Base-by-base conservation (phyloP, 2,329 filamentous ascomycete species). In the Fusarium sulawesiense region DNA sequence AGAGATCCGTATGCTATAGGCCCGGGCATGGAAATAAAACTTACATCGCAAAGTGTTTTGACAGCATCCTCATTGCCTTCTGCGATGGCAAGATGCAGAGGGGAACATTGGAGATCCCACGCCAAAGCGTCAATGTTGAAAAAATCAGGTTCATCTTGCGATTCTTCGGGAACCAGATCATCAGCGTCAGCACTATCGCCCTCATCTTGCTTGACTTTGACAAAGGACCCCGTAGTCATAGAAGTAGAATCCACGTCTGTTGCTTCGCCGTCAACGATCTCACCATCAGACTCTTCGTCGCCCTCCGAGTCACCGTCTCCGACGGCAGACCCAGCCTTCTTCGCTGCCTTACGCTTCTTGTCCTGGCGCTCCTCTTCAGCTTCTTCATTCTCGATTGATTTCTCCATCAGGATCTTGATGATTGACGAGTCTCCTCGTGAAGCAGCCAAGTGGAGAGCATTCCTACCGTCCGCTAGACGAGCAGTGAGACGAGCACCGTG, bases 381-480 rank as follows among this genome's bases (percentile, higher is more conserved):
- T 61, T 90, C 89, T 76, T 94, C 90, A 65, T 96, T 96, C 30
- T 86, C 85, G 60, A 88, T 86, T 74, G 93, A 96, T 80, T 90
- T 93, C 34, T 89, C 84, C 76, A 97, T 86, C 14, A 97, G 81
- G 10, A 90, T 87, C 66, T 86, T 89, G 69, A 96, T 85, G 67
- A 96, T 94, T 20, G 90, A 88, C 3, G 82, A 76, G 68, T 89
- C 82, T 1, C 93, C 93, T 23, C 91, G 86, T 46, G 89, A 86
- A 20, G 92, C 92, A 20, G 93, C 93, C 30, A 97, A 82, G 78
- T 97, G 93, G n/a, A 97, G 84, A 11, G 93, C 91, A 4, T 93
- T 97, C 70, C 88, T 87, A 6, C 93, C 93, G 77, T 96, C 93
- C 0, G 91, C 92, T 41, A 97, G 78, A 51, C 93, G 88, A 51